Conservation (phyloP, 495 filamentous ascomycete genomes). For the Neurospora sp. region DNA sequence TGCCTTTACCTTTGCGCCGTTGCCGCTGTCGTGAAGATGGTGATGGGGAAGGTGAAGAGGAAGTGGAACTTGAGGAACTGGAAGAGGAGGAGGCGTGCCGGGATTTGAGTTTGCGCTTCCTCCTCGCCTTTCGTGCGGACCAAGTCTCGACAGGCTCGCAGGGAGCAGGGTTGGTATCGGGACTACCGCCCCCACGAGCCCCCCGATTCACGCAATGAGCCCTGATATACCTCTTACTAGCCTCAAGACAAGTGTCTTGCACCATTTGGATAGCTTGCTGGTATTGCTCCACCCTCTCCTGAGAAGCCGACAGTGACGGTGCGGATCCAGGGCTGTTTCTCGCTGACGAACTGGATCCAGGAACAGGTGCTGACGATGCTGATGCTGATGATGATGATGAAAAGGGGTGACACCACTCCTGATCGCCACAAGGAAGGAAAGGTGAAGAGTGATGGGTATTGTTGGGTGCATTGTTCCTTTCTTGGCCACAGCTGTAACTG, state of each 20-base stretch:
- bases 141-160: not conserved
- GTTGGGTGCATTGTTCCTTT: not conserved
- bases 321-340: not conserved
- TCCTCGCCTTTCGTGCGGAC: not conserved
- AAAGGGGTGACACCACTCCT: not conserved
- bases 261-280: not conserved
- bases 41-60: not conserved
- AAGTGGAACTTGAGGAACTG: not conserved
- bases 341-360: not conserved
- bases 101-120: not conserved
- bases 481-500: not conserved
- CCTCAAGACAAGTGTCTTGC: constrained; percentile 15
- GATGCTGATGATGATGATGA: not conserved
- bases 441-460: not conserved
- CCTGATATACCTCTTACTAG: constrained; percentile 16
- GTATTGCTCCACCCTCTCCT: not conserved
- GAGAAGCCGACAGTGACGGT: not conserved
- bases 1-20: too few relatives aligned
- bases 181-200: not conserved
- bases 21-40: not conserved
- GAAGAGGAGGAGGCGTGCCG: not conserved
- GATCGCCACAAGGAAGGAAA: not conserved
- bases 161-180: not conserved
- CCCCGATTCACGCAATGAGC: constrained; percentile 12
- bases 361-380: not conserved